A percentile compares a stretch with the other conserved stretches of the same genome.
These are phyloP conservation scores for Dimocarpus longan DNA, from an alignment of 345 rosid genomes.

Conservation along the genomic window DNA sequence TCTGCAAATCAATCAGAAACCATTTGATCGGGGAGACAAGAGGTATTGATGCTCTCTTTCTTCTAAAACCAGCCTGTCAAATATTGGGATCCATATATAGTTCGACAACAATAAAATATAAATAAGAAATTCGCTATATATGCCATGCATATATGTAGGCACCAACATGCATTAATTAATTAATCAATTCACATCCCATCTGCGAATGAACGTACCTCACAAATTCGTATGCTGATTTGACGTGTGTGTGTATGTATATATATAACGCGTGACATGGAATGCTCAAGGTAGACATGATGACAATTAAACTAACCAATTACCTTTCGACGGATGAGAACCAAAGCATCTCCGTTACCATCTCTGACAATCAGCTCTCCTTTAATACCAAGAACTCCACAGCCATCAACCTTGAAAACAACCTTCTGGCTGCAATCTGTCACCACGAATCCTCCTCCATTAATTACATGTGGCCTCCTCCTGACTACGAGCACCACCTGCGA, in stretches of 20 bases:
- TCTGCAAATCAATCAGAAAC: background rate
- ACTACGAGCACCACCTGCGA: slow-evolving; percentile 60
- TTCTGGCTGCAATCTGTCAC: slow-evolving; percentile 67
- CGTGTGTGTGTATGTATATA: background rate
- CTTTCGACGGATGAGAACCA: slow-evolving; percentile 80
- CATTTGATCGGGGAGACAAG: background rate
- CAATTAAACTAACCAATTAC: slow-evolving; percentile 25
- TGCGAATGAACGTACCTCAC: too few species aligned
- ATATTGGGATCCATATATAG: background rate
- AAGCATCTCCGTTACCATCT: slow-evolving; percentile 52
- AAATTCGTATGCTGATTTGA: too few species aligned
- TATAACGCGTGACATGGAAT: background rate
- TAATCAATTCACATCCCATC: too few species aligned
- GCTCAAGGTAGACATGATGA: background rate
- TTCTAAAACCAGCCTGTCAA: background rate
- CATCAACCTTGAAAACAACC: slow-evolving; percentile 71
- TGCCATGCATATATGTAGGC: background rate
- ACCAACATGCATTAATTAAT: background rate
- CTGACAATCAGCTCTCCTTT: slow-evolving; percentile 59
- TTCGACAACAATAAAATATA: background rate
- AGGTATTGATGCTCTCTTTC: background rate
- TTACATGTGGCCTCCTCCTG: slow-evolving; percentile 72
- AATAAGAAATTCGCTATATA: background rate
- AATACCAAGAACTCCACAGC: slow-evolving; percentile 75
- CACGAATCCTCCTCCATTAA: slow-evolving; percentile 88